Evolutionary conservation across 106 monocot species (phyloP).

Genomic region (Allium cepa): DNA sequence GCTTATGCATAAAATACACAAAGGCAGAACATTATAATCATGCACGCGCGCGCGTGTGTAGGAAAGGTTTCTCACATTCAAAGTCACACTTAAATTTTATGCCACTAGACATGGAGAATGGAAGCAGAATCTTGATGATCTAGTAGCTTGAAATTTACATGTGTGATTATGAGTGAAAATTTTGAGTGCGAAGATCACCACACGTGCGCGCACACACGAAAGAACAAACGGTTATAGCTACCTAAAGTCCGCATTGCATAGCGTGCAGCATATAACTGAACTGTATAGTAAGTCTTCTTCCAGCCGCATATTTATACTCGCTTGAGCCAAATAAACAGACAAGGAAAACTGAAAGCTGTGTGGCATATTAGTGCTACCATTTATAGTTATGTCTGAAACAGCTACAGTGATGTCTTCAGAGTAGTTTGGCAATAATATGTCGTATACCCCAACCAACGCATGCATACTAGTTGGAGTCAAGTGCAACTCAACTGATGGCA

Average conservation of each 20-base stretch:
- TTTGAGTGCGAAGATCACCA: no score
- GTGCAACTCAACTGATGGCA: slow-evolving; percentile 26
- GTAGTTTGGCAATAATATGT: slow-evolving; percentile 19
- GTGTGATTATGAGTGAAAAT: no score
- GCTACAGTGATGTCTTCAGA: not conserved
- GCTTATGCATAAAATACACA: not conserved
- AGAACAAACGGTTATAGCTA: slow-evolving; percentile 8
- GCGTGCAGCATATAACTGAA: slow-evolving; percentile 22
- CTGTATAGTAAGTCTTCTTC: slow-evolving; percentile 30
- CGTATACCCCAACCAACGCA: slow-evolving; percentile 21
- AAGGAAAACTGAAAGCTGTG: slow-evolving; percentile 24
- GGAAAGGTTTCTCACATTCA: no score
- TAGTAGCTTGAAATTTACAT: no score
- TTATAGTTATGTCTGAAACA: slow-evolving; percentile 4
- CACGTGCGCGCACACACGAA: no score
- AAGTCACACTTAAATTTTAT: no score
- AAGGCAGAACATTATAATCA: not conserved
- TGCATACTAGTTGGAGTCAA: slow-evolving; percentile 30
- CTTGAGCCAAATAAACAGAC: slow-evolving; percentile 29
- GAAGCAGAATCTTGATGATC: no score
- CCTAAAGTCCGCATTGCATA: slow-evolving; percentile 27
- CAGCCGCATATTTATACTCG: slow-evolving; percentile 36
- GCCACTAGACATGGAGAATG: no score
- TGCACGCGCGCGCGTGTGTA: not conserved
- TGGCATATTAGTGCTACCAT: not conserved